Evolutionary conservation across 805 yeast species (phyloP).

Genomic region (Kluyveromyces aestuarii): DNA sequence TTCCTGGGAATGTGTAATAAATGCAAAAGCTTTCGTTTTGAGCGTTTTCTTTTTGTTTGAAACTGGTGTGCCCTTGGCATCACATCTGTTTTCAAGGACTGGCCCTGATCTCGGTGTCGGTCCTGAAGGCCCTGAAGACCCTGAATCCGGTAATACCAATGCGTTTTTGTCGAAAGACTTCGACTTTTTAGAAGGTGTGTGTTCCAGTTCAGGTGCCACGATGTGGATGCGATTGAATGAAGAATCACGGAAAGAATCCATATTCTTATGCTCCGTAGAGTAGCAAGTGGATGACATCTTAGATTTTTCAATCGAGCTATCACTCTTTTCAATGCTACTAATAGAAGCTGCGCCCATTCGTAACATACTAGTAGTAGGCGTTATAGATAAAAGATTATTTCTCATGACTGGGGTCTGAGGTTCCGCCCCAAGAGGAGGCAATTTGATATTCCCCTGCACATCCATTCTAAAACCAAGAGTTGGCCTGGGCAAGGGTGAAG

Average conservation of each 20-base stretch:
- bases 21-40: slow-evolving; percentile 53
- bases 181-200: slow-evolving; percentile 1
- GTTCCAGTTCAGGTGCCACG: not conserved
- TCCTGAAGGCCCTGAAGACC: too few species aligned
- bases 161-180: not conserved
- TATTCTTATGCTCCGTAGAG: slow-evolving; percentile 11
- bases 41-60: slow-evolving; percentile 3
- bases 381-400: slow-evolving; percentile 1
- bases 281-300: slow-evolving; percentile 21
- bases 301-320: slow-evolving; percentile 15
- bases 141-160: not conserved
- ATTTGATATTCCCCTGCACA: slow-evolving; percentile 19
- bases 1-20: slow-evolving; percentile 86
- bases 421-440: slow-evolving; percentile 20
- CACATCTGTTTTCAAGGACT: not conserved
- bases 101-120: not conserved
- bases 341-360: not conserved
- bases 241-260: not conserved
- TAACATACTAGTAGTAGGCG: slow-evolving; percentile 2
- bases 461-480: slow-evolving; percentile 14
- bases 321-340: not conserved
- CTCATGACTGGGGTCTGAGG: slow-evolving; percentile 2
- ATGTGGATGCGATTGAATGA: not conserved
- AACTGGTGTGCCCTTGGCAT: not conserved
- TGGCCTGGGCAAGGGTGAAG: slow-evolving; percentile 1